Evolutionary conservation across 2,329 filamentous ascomycete genomes (phyloP).

Genomic region (Trichoderma sp.): DNA sequence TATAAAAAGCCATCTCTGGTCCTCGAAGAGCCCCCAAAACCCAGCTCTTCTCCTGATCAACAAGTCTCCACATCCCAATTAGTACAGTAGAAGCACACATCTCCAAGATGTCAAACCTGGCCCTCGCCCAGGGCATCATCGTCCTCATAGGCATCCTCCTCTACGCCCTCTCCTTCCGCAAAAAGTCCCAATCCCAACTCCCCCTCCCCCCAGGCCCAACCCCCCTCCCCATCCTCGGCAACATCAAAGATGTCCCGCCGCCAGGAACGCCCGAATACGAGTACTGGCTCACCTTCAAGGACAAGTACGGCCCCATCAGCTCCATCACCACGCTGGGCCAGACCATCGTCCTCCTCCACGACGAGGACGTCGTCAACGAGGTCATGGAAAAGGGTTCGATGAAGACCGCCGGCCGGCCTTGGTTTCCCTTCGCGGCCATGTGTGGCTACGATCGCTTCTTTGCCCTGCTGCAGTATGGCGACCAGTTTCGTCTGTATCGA

Average conservation of each 20-base stretch:
- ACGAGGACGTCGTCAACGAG: not conserved
- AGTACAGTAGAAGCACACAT: too few relatives aligned
- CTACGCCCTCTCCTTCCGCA: conserved; percentile 13
- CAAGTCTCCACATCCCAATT: too few relatives aligned
- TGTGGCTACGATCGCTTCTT: conserved; percentile 33
- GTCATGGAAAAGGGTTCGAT: not conserved
- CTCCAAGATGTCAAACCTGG: not conserved
- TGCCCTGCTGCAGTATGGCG: conserved; percentile 4
- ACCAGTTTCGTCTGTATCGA: not conserved
- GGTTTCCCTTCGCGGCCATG: conserved; percentile 26
- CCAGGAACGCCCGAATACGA: conserved; percentile 37
- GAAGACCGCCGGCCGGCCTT: conserved; percentile 22
- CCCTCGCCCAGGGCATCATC: not conserved
- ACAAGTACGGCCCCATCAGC: conserved; percentile 34
- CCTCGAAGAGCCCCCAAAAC: too few relatives aligned
- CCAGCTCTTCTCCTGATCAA: too few relatives aligned
- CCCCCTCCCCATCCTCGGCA: conserved; percentile 49
- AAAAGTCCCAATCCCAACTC: not conserved
- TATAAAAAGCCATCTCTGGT: too few relatives aligned
- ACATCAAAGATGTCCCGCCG: conserved; percentile 50
- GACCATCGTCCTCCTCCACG: conserved; percentile 11
- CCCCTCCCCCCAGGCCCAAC: conserved; percentile 38
- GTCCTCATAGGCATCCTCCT: not conserved
- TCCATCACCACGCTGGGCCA: conserved; percentile 9
- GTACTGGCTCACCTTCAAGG: conserved; percentile 44